phyloP scores from a whole-genome alignment of 176 grass and related monocot genomes.

The Carex scoparia region DNA sequence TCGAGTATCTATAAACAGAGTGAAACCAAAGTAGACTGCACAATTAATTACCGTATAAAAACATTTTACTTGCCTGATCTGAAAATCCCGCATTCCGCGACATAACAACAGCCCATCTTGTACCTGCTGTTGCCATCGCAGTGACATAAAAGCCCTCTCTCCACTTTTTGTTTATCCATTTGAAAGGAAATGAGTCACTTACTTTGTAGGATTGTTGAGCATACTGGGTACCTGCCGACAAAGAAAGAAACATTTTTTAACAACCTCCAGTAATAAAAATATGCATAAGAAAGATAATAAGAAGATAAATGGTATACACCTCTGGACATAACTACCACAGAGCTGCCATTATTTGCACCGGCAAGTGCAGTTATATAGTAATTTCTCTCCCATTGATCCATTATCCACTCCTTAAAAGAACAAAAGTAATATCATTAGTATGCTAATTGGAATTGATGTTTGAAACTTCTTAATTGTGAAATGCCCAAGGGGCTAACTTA shows the following conservation, averaged over 20 bases:
- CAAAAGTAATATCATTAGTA: constrained; percentile 21
- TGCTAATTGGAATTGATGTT: constrained; percentile 2
- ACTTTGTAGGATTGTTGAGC: constrained; percentile 98
- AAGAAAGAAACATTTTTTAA: constrained; percentile 7
- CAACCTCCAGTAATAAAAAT: constrained; percentile 5
- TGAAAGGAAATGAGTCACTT: constrained; percentile 90
- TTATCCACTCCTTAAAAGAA: constrained; percentile 91
- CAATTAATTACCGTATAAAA: not conserved
- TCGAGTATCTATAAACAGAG: not conserved
- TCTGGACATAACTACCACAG: constrained; percentile 97
- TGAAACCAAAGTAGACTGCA: not conserved
- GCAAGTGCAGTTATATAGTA: constrained; percentile 94
- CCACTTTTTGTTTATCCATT: constrained; percentile 99
- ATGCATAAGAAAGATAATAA: not conserved
- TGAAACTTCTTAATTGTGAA: constrained; percentile 29
- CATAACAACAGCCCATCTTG: constrained; percentile 96
- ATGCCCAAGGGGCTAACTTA: constrained; percentile 56
- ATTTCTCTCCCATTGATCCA: constrained; percentile 97
- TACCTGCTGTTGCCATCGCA: constrained; percentile 92
- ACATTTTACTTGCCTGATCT: constrained; percentile 53
- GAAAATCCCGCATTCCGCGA: constrained; percentile 90
- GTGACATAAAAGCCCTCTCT: constrained; percentile 92
- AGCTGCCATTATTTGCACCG: constrained; percentile 88
- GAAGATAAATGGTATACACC: constrained; percentile 57
- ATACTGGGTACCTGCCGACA: constrained; percentile 59